Conservation (phyloP, 176 grass and related monocot species). For the Oryza punctata region DNA sequence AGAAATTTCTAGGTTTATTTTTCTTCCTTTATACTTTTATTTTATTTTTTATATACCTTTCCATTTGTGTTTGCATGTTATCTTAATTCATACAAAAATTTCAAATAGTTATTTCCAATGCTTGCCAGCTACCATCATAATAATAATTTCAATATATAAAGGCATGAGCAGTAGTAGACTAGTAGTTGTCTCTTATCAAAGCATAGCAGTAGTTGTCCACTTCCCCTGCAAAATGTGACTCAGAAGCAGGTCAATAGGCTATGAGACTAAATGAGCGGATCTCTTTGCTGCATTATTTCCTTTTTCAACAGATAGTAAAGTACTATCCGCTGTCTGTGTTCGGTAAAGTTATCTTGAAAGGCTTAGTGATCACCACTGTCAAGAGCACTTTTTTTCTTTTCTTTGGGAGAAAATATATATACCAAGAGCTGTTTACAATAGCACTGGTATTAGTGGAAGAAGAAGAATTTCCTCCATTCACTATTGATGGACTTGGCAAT, state of each 20-base stretch:
- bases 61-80: neutral
- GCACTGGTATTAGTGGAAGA: slow-evolving; percentile 9
- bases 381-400: neutral
- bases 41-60: neutral
- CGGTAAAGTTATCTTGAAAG: neutral
- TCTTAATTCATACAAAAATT: slow-evolving; percentile 11
- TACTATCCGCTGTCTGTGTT: neutral
- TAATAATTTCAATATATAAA: neutral
- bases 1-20: slow-evolving; percentile 74
- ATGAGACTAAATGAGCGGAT: neutral
- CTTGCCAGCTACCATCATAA: neutral
- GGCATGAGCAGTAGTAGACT: neutral
- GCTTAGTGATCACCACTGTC: neutral
- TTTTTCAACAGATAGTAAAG: neutral
- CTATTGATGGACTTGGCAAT: neutral
- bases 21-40: slow-evolving; percentile 13
- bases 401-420: neutral
- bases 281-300: neutral
- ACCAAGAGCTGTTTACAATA: neutral
- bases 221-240: slow-evolving; percentile 11
- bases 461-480: neutral
- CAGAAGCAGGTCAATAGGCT: neutral
- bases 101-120: neutral
- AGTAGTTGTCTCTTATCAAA: neutral
- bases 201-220: slow-evolving; percentile 1